A percentile compares a stretch with the other conserved stretches of the same genome.
phyloP scores from a whole-genome alignment of 352 stramenopile genomes.

The Globisporangium nagaii region DNA sequence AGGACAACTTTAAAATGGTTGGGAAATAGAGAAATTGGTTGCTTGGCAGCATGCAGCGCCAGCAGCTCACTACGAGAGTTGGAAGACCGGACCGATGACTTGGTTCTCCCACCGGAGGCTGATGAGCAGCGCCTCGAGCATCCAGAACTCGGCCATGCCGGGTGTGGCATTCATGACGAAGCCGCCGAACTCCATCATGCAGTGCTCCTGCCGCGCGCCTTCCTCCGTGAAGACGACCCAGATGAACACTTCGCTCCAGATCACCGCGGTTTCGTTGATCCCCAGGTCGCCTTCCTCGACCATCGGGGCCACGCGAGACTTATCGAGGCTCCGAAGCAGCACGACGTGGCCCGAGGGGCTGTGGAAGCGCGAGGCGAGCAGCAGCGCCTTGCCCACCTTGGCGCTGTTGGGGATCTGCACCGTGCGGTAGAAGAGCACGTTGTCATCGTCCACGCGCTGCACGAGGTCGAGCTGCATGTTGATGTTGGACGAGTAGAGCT shows the following conservation, averaged over 20 bases:
- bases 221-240: conserved; percentile 11
- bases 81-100: conserved; percentile 10
- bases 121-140: conserved; percentile 16
- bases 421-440: conserved; percentile 13
- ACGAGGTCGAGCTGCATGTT: conserved; percentile 22
- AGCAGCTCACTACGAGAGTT: too few relatives aligned
- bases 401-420: conserved; percentile 10
- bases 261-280: neutral
- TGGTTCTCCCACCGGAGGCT: conserved; percentile 10
- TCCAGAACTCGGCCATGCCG: conserved; percentile 11
- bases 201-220: conserved; percentile 1
- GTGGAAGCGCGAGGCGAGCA: conserved; percentile 6
- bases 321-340: conserved; percentile 6
- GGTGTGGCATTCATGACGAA: conserved; percentile 1
- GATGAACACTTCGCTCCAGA: conserved; percentile 10
- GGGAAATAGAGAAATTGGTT: too few relatives aligned
- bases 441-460: conserved; percentile 11
- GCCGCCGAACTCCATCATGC: conserved; percentile 9
- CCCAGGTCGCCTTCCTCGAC: too few relatives aligned
- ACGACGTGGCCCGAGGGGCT: neutral
- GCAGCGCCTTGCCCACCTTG: conserved; percentile 8
- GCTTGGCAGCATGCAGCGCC: neutral
- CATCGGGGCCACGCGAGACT: neutral
- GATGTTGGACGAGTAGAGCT: conserved; percentile 37
- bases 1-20: too few relatives aligned